Evolutionary conservation across 2,329 filamentous ascomycete species (phyloP), one percentile per base, ranked within the genome.

Genomic region (Aureobasidium subglaciale): DNA sequence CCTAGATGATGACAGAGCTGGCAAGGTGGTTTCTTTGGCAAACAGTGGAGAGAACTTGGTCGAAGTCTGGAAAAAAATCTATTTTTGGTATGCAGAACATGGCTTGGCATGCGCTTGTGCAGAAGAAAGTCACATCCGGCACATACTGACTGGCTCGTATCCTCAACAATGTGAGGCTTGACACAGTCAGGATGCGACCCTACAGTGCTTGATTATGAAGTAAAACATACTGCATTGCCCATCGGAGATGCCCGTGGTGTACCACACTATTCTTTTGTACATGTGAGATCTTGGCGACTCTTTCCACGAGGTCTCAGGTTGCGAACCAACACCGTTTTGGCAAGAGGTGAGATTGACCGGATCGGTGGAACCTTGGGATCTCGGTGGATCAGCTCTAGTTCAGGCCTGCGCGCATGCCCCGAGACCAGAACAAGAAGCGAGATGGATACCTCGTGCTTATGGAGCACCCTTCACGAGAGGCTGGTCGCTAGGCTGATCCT

Each of bases 401-500:
- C 25, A 16, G 30, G 15, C 20, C 13, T n/a, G n/a, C n/a, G n/a
- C n/a, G n/a, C 30, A 8, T 16, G 10, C 35, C 30, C 15, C 22
- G 20, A n/a, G 24, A 50, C 24, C 22, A 15, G 24, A 50, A 18
- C 46, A 38, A 20, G 16, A 41, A n/a, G 32, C 7, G 48, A 25
- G 35, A 30, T 30, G 32, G 34, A 38, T 25, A 35, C 48, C 37
- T 32, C 27, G 35, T 32, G 48, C 48, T 30, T 29, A 3, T 16
- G 30, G n/a, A 40, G 24, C 29, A 34, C 32, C 8, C 32, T 37
- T 7, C 16, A 9, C 8, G 46, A 29, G n/a, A 24, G 35, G 35
- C 48, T 52, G 48, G n/a, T 27, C 48, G 24, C 35, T 32, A 52
- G 48, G 32, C 18, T 40, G 25, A 52, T 52, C 48, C 48, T 52